Evolutionary conservation across 495 filamentous ascomycete genomes (phyloP).

Genomic region (Aspergillus mulundensis): DNA sequence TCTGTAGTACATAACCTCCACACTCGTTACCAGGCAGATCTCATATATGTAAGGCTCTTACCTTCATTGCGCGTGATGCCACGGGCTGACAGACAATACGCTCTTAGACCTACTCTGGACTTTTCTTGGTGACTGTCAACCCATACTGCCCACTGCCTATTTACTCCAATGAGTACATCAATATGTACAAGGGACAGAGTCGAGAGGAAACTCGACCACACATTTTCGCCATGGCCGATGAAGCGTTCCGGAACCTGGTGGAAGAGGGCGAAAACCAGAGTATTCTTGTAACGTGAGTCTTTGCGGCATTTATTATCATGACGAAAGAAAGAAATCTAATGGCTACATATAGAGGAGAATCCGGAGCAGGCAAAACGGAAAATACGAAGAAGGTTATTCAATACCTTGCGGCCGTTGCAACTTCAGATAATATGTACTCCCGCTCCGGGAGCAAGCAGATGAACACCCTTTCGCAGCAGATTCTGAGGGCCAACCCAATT

Average conservation of each 20-base stretch:
- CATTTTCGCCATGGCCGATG: slow-evolving; percentile 97
- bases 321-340: slow-evolving; percentile 6
- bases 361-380: slow-evolving; percentile 97
- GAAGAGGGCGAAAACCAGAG: slow-evolving; percentile 96
- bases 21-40: slow-evolving; percentile 85
- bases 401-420: slow-evolving; percentile 91
- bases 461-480: slow-evolving; percentile 92
- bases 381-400: slow-evolving; percentile 99
- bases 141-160: slow-evolving; percentile 94
- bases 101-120: slow-evolving; percentile 81
- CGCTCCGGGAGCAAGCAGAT: slow-evolving; percentile 62
- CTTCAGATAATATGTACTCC: slow-evolving; percentile 67
- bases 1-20: slow-evolving; percentile 97
- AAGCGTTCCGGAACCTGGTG: slow-evolving; percentile 91
- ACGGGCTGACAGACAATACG: slow-evolving; percentile 8
- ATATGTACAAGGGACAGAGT: slow-evolving; percentile 88
- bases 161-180: slow-evolving; percentile 94
- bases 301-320: not conserved
- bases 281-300: slow-evolving; percentile 80
- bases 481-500: slow-evolving; percentile 93
- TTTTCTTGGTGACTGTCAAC: slow-evolving; percentile 96
- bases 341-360: slow-evolving; percentile 65
- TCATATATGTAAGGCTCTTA: slow-evolving; percentile 70
- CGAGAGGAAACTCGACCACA: slow-evolving; percentile 95
- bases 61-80: not conserved